Evolutionary conservation across 176 grass and related monocot genomes (phyloP).

Genomic region (Phragmites australis): DNA sequence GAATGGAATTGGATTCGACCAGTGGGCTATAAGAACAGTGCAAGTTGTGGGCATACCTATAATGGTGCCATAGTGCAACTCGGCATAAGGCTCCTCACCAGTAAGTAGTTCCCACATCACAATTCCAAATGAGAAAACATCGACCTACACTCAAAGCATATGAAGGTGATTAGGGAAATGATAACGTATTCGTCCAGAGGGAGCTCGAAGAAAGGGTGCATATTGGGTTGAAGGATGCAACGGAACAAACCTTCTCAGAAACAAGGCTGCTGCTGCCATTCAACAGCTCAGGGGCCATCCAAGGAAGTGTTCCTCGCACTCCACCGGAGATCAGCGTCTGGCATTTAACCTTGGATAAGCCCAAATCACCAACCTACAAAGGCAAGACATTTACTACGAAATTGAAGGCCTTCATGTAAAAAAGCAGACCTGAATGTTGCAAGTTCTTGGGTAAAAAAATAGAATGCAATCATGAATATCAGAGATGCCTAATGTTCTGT

Average conservation of each 20-base stretch:
- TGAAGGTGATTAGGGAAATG: not conserved
- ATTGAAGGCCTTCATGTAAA: not conserved
- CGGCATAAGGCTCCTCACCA: conserved; percentile 84
- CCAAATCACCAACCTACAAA: conserved; percentile 96
- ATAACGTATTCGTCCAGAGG: not conserved
- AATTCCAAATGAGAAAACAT: conserved; percentile 97
- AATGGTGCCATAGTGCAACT: conserved; percentile 90
- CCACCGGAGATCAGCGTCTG: conserved; percentile 93
- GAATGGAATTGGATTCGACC: not conserved
- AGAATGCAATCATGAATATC: not conserved
- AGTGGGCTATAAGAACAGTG: not conserved
- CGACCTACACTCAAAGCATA: conserved; percentile 54
- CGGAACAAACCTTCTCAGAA: conserved; percentile 77
- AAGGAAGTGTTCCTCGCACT: conserved; percentile 93
- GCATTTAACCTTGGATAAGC: conserved; percentile 94
- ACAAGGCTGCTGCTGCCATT: conserved; percentile 85
- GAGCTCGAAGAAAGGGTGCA: not conserved
- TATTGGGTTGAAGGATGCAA: not conserved
- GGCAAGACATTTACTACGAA: not conserved
- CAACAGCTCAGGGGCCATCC: conserved; percentile 98
- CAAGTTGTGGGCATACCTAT: conserved; percentile 53
- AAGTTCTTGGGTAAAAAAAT: no score
- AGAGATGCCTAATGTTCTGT: not conserved
- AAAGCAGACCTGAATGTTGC: no score
- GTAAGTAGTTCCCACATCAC: conserved; percentile 98